Evolutionary conservation across 805 yeast species (phyloP).

Genomic region (Candida yuanshanica): DNA sequence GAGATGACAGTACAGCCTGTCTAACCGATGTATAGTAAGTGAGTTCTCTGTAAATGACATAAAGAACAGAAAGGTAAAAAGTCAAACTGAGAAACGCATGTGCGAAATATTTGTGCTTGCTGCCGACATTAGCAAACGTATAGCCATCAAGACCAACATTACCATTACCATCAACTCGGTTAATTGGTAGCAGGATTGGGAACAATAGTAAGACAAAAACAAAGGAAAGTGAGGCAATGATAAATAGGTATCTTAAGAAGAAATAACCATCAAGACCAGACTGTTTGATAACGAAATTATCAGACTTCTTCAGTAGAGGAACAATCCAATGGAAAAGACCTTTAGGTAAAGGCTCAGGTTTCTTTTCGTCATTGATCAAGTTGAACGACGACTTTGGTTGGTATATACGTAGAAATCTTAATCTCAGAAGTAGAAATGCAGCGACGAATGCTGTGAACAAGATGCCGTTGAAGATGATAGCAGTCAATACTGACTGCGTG

Average conservation of each 20-base stretch:
- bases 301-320: constrained; percentile 59
- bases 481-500: constrained; percentile 67
- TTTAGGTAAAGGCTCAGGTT: constrained; percentile 67
- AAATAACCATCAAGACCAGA: constrained; percentile 95
- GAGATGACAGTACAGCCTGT: constrained; percentile 73
- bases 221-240: constrained; percentile 48
- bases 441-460: constrained; percentile 57
- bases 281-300: constrained; percentile 72
- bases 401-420: constrained; percentile 66
- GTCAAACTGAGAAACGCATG: constrained; percentile 81
- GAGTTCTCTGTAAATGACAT: constrained; percentile 76
- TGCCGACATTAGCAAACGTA: constrained; percentile 68
- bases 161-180: constrained; percentile 62
- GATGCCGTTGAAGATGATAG: constrained; percentile 63
- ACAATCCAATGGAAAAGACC: constrained; percentile 69
- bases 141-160: constrained; percentile 67
- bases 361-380: constrained; percentile 51
- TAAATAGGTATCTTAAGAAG: constrained; percentile 69
- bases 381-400: constrained; percentile 73
- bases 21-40: constrained; percentile 71
- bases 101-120: constrained; percentile 66
- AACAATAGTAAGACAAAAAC: constrained; percentile 50
- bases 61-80: constrained; percentile 65
- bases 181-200: constrained; percentile 77
- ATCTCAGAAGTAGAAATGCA: constrained; percentile 60